A percentile compares a stretch with the other conserved stretches of the same genome.
Evolutionary conservation across 202 grass and related monocot species (phyloP).

Genomic region (Elaeis oleifera): DNA sequence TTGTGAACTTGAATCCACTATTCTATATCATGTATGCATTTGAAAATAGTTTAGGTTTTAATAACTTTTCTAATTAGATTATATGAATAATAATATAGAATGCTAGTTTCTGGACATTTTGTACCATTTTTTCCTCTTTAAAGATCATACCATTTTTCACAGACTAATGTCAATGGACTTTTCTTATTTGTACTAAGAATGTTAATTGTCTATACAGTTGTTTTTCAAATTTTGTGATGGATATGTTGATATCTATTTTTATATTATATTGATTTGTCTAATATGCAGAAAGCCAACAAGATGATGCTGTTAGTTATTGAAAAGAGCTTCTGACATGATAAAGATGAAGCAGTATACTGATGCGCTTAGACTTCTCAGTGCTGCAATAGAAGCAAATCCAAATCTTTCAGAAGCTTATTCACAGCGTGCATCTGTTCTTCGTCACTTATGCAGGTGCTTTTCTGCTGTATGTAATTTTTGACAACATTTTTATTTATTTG

Average conservation of each 20-base stretch:
- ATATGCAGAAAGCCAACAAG: conserved; percentile 44
- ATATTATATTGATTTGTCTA: background rate
- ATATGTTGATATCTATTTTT: background rate
- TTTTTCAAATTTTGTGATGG: background rate
- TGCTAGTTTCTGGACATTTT: too few relatives aligned
- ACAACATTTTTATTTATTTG: too few relatives aligned
- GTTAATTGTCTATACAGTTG: background rate
- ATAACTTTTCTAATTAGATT: too few relatives aligned
- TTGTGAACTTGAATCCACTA: too few relatives aligned
- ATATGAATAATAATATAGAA: too few relatives aligned
- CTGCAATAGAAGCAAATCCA: conserved; percentile 62
- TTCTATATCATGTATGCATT: too few relatives aligned
- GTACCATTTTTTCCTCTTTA: too few relatives aligned
- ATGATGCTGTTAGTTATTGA: conserved; percentile 56
- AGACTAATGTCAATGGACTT: too few relatives aligned
- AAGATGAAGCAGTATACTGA: conserved; percentile 63
- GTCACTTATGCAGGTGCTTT: conserved; percentile 65
- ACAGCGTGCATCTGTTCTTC: conserved; percentile 59
- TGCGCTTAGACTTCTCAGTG: conserved; percentile 64
- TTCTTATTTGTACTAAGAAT: background rate
- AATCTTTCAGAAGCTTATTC: conserved; percentile 75
- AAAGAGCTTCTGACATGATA: conserved; percentile 71
- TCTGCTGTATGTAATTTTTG: background rate
- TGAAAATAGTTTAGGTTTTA: too few relatives aligned
- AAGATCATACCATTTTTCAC: too few relatives aligned